A percentile compares a stretch with the other conserved stretches of the same genome.
Conservation (phyloP, 1,284 basidiomycete genomes). For the Quambalaria eucalypti region DNA sequence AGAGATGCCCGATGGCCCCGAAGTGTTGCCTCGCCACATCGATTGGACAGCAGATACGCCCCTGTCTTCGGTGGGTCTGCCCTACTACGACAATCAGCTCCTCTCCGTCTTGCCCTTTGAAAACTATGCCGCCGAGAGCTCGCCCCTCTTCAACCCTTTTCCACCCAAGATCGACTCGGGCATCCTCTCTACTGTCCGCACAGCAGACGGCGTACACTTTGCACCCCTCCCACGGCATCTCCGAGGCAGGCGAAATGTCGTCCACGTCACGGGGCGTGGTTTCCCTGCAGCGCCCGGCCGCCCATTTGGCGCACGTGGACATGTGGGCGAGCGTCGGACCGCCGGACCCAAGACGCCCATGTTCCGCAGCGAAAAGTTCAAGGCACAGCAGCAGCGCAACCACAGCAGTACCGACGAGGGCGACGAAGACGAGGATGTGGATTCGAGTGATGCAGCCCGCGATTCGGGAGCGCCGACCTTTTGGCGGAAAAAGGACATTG, state of each 20-base stretch:
- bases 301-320: slow-evolving; percentile 12
- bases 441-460: slow-evolving; percentile 16
- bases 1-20: slow-evolving; percentile 72
- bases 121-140: slow-evolving; percentile 35
- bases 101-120: slow-evolving; percentile 63
- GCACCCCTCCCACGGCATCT: slow-evolving; percentile 73
- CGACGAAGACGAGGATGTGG: slow-evolving; percentile 20
- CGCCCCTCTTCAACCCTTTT: slow-evolving; percentile 52
- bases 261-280: slow-evolving; percentile 6
- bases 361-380: slow-evolving; percentile 72
- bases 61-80: slow-evolving; percentile 80
- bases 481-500: slow-evolving; percentile 89
- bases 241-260: slow-evolving; percentile 68
- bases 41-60: slow-evolving; percentile 78
- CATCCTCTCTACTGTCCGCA: slow-evolving; percentile 67
- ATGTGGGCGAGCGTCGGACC: neutral
- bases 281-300: slow-evolving; percentile 49
- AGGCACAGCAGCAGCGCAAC: slow-evolving; percentile 29
- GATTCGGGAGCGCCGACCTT: slow-evolving; percentile 55
- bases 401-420: slow-evolving; percentile 15
- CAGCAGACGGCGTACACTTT: slow-evolving; percentile 80
- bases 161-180: slow-evolving; percentile 69
- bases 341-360: slow-evolving; percentile 48
- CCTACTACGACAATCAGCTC: slow-evolving; percentile 68
- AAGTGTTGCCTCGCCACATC: slow-evolving; percentile 59